Percentiles rank a stretch among this genome's conserved stretches.
These are phyloP conservation scores for Lactarius trivialis DNA, from an alignment of 768 basidiomycete genomes.

Conservation along the genomic window DNA sequence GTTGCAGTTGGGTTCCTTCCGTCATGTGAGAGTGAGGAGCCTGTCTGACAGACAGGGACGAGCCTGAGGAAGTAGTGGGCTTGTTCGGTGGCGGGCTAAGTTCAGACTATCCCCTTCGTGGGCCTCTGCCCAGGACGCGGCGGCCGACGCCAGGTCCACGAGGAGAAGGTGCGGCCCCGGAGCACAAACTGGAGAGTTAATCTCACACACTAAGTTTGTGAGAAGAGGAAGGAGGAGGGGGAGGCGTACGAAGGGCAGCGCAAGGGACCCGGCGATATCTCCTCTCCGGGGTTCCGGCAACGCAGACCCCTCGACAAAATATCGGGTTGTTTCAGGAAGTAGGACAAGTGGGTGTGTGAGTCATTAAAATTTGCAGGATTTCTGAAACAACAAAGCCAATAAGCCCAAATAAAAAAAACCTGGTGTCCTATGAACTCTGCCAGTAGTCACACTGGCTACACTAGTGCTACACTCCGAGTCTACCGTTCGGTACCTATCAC, in stretches of 20 bases:
- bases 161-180: background rate
- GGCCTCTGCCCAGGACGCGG: background rate
- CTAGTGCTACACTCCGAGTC: too few species aligned
- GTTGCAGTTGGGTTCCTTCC: background rate
- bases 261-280: background rate
- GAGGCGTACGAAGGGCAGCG: background rate
- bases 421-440: background rate
- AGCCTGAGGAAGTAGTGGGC: background rate
- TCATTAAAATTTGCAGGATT: background rate
- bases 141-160: background rate
- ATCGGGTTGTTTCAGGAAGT: background rate
- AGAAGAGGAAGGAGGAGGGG: background rate
- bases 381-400: background rate
- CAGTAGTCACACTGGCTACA: too few species aligned
- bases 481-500: background rate
- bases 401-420: background rate
- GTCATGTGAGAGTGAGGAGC: background rate
- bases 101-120: background rate
- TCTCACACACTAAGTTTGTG: background rate
- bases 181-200: background rate
- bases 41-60: background rate
- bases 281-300: background rate
- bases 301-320: background rate
- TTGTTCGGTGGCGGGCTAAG: background rate
- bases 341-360: background rate